Evolutionary conservation across 768 basidiomycete genomes (phyloP).

Genomic region (Suillus sp.): DNA sequence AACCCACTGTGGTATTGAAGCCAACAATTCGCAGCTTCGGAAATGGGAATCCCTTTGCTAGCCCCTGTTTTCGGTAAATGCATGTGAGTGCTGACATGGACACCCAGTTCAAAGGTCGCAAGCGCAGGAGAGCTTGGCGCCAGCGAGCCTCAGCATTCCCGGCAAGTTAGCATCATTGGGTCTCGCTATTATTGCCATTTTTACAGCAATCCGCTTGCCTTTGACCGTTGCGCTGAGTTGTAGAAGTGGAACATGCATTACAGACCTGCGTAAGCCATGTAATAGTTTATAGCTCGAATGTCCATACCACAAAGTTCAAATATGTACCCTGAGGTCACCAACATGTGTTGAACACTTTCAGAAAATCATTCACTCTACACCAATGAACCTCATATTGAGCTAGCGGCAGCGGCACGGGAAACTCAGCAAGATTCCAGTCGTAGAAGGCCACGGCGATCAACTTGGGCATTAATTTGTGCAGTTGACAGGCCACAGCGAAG

Average conservation of each 20-base stretch:
- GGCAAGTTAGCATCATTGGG: too few relatives aligned
- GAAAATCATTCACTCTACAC: not conserved
- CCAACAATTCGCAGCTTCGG: too few relatives aligned
- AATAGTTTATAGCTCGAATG: not conserved
- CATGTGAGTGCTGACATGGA: too few relatives aligned
- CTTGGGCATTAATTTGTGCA: not conserved
- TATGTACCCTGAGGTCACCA: too few relatives aligned
- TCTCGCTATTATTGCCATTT: too few relatives aligned
- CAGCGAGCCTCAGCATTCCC: too few relatives aligned
- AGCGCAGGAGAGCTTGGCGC: too few relatives aligned
- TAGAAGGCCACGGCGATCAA: not conserved
- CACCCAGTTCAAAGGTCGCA: too few relatives aligned
- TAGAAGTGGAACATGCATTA: not conserved
- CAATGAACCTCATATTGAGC: not conserved
- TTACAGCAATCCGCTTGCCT: too few relatives aligned
- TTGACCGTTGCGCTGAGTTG: not conserved
- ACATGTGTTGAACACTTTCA: not conserved
- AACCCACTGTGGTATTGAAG: too few relatives aligned
- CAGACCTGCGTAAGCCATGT: not conserved
- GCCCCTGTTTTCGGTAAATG: too few relatives aligned
- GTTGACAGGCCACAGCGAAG: not conserved
- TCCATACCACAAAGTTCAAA: not conserved
- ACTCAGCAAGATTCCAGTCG: not conserved
- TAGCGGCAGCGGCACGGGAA: not conserved
- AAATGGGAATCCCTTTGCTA: too few relatives aligned